These are phyloP conservation scores for Knufia fluminis DNA, from an alignment of 2,329 filamentous ascomycete genomes.

Conservation along the genomic window DNA sequence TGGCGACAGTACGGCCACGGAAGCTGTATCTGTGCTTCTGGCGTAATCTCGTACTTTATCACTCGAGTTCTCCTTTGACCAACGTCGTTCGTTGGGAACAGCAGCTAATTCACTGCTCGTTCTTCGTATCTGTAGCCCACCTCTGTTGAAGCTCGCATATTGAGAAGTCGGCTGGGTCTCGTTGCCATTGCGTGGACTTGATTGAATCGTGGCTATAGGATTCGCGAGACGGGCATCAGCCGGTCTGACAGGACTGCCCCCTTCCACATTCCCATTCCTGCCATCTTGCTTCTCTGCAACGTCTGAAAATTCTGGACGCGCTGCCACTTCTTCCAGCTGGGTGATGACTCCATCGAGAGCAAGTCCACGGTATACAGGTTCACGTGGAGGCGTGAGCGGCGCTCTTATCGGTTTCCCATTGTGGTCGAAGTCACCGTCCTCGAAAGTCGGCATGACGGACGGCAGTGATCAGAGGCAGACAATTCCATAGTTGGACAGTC, in stretches of 20 bases:
- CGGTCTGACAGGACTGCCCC: neutral
- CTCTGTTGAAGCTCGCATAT: neutral
- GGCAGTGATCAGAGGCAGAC: neutral
- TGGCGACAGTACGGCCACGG: neutral
- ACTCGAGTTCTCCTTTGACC: neutral
- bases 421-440: constrained; percentile 4
- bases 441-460: constrained; percentile 6
- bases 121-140: neutral
- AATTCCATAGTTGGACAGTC: neutral
- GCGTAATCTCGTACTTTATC: neutral
- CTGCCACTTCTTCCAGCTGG: neutral
- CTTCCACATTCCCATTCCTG: neutral
- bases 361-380: neutral
- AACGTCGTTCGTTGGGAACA: neutral
- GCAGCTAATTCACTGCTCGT: neutral
- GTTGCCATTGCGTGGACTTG: neutral
- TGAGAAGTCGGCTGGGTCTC: neutral
- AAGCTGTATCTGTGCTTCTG: neutral
- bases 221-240: neutral
- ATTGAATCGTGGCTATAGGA: neutral
- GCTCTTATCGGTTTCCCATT: neutral
- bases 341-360: neutral
- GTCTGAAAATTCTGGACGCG: too few relatives aligned
- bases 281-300: neutral
- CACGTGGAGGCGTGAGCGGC: constrained; percentile 2